Conservation (phyloP, 2,329 filamentous ascomycete genomes). For the Pseudogymnoascus sp. region DNA sequence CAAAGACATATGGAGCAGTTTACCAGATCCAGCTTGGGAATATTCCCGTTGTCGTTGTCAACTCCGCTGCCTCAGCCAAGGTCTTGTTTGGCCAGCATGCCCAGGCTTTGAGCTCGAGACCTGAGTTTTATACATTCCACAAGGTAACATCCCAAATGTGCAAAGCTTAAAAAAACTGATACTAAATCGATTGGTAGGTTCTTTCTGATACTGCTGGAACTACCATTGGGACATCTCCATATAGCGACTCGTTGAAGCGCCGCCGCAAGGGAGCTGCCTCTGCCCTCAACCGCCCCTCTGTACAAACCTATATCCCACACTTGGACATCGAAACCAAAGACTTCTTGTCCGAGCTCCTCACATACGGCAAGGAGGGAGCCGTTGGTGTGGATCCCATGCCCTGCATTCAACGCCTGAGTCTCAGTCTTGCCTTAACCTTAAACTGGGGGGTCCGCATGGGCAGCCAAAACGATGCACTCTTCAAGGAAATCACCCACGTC, state of each 20-base stretch:
- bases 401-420: conserved; percentile 57
- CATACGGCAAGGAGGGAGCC: conserved; percentile 48
- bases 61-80: conserved; percentile 45
- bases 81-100: conserved; percentile 45
- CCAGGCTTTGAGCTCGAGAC: conserved; percentile 47
- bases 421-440: conserved; percentile 56
- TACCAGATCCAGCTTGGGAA: conserved; percentile 54
- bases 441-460: conserved; percentile 60
- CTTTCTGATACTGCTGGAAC: conserved; percentile 59
- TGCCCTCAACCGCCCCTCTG: conserved; percentile 57
- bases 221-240: conserved; percentile 62
- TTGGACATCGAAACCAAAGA: conserved; percentile 56
- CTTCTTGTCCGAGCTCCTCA: conserved; percentile 54
- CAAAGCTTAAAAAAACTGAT: not conserved
- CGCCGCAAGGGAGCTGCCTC: conserved; percentile 58
- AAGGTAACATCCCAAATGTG: conserved; percentile 33
- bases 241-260: conserved; percentile 57
- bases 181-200: conserved; percentile 34
- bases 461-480: conserved; percentile 52
- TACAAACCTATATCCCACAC: conserved; percentile 55
- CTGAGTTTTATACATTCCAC: conserved; percentile 54
- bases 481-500: conserved; percentile 55
- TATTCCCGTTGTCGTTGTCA: conserved; percentile 48
- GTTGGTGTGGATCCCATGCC: conserved; percentile 57
- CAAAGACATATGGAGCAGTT: conserved; percentile 41